phyloP scores from a whole-genome alignment of 305 asterid genomes.

The Fraxinus sp. region DNA sequence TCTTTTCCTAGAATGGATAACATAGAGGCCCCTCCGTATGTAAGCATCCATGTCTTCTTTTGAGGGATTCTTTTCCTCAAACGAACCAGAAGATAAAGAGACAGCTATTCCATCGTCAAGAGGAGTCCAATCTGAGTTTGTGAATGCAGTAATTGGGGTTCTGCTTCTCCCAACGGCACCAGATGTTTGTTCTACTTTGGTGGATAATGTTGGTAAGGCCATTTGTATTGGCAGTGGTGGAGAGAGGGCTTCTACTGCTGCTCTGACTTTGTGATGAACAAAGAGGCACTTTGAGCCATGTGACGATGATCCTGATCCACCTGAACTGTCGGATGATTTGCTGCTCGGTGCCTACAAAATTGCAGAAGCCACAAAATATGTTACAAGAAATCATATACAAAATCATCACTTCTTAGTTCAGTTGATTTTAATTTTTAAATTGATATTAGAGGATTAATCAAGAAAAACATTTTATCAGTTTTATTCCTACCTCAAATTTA shows the following conservation, averaged over 20 bases:
- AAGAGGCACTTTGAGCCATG: conserved; percentile 41
- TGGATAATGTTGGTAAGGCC: conserved; percentile 33
- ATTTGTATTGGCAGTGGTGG: conserved; percentile 30
- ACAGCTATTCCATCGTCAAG: conserved; percentile 53
- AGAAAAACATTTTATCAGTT: neutral
- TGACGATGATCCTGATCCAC: conserved; percentile 43
- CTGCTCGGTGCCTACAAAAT: conserved; percentile 38
- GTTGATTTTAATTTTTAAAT: conserved; percentile 2
- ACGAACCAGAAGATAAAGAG: conserved; percentile 29
- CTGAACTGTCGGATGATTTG: conserved; percentile 35
- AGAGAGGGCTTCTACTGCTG: conserved; percentile 25
- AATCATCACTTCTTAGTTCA: neutral
- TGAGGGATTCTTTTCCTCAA: conserved; percentile 24
- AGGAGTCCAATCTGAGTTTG: conserved; percentile 53
- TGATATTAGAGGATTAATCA: conserved; percentile 1
- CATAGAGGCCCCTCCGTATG: conserved; percentile 41
- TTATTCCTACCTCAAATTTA: conserved; percentile 49
- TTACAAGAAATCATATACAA: conserved; percentile 27
- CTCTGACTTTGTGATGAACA: conserved; percentile 33
- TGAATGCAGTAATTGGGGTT: conserved; percentile 13
- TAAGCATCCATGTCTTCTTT: conserved; percentile 44
- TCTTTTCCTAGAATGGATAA: conserved; percentile 36
- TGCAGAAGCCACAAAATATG: conserved; percentile 17
- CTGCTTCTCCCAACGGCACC: conserved; percentile 15
- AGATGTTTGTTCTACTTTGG: conserved; percentile 20